Conservation (phyloP, 495 filamentous ascomycete genomes). For the Cercophora sp. region DNA sequence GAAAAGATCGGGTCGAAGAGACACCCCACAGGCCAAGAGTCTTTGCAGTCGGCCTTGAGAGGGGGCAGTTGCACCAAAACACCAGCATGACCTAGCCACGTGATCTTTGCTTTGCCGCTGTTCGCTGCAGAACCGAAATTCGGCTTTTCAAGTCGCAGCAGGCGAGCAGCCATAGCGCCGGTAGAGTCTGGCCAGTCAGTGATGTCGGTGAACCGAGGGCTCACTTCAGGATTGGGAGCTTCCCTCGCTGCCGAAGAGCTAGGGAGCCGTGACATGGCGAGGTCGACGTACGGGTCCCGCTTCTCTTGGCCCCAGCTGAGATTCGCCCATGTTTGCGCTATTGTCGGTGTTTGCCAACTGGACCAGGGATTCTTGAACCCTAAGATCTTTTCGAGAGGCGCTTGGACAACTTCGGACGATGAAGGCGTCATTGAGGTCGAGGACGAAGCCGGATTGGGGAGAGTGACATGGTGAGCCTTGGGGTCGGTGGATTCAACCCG, state of each 20-base stretch:
- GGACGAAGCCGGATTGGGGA: too few relatives aligned
- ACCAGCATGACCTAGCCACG: constrained; percentile 53
- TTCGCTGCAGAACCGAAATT: constrained; percentile 21
- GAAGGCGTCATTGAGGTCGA: too few relatives aligned
- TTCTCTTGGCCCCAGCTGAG: constrained; percentile 25
- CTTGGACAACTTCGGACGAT: too few relatives aligned
- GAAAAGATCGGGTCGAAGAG: constrained; percentile 55
- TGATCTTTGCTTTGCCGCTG: constrained; percentile 30
- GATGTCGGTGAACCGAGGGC: constrained; percentile 15
- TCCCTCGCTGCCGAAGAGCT: background rate
- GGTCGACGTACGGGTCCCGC: constrained; percentile 16
- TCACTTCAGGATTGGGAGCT: background rate
- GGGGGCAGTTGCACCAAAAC: constrained; percentile 41
- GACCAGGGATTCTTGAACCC: constrained; percentile 56
- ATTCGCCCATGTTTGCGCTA: constrained; percentile 22
- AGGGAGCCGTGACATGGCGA: constrained; percentile 20
- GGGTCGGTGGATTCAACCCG: too few relatives aligned
- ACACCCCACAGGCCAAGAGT: constrained; percentile 23
- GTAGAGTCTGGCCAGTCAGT: constrained; percentile 16
- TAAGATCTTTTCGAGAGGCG: too few relatives aligned
- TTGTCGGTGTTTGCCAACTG: constrained; percentile 35
- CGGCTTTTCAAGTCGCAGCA: constrained; percentile 20
- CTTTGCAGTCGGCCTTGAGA: background rate
- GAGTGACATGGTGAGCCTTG: too few relatives aligned
- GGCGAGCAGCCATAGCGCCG: constrained; percentile 17